phyloP scores from a whole-genome alignment of 2,329 filamentous ascomycete species.

The Ophiostoma piceae region DNA sequence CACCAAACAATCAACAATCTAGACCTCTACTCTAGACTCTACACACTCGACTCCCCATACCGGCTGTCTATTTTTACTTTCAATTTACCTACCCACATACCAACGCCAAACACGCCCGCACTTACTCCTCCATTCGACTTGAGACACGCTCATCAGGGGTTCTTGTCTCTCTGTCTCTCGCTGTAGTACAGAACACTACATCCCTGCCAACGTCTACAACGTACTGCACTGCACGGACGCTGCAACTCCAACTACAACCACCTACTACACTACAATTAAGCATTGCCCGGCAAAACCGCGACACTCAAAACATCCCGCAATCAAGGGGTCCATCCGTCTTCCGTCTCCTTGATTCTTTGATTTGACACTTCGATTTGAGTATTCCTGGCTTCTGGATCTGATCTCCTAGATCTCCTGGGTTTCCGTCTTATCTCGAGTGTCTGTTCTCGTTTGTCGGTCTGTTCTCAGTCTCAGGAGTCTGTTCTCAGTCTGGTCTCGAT shows the following conservation, averaged over 20 bases:
- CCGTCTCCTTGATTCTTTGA: not conserved
- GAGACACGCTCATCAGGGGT: slow-evolving; percentile 11
- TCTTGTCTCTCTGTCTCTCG: not conserved
- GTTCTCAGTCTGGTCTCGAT: not conserved
- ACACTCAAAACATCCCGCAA: not conserved
- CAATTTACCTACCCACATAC: not conserved
- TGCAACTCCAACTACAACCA: not conserved
- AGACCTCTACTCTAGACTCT: not conserved
- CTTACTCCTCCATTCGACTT: not conserved
- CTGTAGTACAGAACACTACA: not conserved
- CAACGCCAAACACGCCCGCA: slow-evolving; percentile 9
- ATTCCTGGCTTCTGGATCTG: not conserved
- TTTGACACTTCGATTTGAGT: not conserved
- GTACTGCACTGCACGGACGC: not conserved
- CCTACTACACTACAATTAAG: not conserved
- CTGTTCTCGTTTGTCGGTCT: not conserved
- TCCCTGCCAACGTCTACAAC: not conserved
- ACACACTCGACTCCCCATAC: not conserved
- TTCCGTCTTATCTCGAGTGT: not conserved
- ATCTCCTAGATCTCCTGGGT: not conserved
- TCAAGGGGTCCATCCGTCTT: slow-evolving; percentile 11
- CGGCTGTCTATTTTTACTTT: not conserved
- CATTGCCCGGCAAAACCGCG: not conserved
- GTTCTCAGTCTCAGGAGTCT: not conserved
- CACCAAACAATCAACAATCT: not conserved